Evolutionary conservation across 345 rosid genomes (phyloP), one percentile per base, ranked within the genome.

Genomic region (Aegle marmelos): DNA sequence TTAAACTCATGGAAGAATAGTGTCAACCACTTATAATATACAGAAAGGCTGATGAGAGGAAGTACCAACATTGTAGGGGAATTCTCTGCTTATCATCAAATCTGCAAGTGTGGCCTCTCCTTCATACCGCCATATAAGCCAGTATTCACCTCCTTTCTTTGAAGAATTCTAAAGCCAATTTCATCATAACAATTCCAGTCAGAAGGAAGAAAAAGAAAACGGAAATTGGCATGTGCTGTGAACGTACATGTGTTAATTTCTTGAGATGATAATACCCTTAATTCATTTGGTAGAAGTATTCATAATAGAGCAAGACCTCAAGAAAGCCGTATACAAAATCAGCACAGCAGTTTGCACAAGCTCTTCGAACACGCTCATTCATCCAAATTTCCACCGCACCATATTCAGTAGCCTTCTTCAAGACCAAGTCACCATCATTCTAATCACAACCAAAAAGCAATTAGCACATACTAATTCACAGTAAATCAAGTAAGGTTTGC

Each of bases 341-440:
- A 80, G 99, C 99, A 88, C 98, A 96, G 82, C 98, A 90, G 81
- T 80, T 92, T 31, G 93, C 94, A 86, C 98, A 92, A 80, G 99
- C 99, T 87, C 99, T 89, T 57, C 99, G 90, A 67, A 90, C 97
- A 0, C 97, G 97, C 77, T 95, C 99, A 37, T 95, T 95, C 97
- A 95, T 95, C 99, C 99, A 95, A 80, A 95, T 95, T 73, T 95
- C 98, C 45, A 93, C 99, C 0, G 97, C 99, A 33, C 99, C 99
- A 66, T 89, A 94, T 79, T 94, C 97, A 72, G 96, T 91, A 24
- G 99, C 99, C 92, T 91, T 96, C 88, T 96, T 96, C 90, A 96
- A 73, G 48, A 96, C 97, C 77, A 92, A 86, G 83, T 94, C 95
- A 39, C 95, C 92, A 56, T 87, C 93, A 85, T 84, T 88, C 91